Conservation (phyloP, 805 yeast species). For the Wickerhamiella galacta region DNA sequence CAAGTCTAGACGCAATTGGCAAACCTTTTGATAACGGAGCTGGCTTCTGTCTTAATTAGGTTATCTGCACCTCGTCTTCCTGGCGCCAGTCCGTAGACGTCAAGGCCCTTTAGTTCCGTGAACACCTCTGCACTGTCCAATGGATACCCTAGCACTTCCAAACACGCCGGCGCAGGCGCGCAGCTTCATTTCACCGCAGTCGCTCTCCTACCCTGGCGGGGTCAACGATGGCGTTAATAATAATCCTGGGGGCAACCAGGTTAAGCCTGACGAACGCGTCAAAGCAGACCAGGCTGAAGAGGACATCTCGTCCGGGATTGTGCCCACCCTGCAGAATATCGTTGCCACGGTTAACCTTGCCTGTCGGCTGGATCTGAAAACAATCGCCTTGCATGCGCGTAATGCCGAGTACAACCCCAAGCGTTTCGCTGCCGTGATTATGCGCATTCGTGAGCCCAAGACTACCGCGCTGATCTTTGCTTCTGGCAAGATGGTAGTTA, state of each 20-base stretch:
- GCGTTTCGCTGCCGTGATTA: slow-evolving; percentile 97
- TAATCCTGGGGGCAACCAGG: slow-evolving; percentile 6
- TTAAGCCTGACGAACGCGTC: slow-evolving; percentile 9
- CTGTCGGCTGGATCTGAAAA: slow-evolving; percentile 87
- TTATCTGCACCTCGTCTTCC: no score
- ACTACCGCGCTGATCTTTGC: slow-evolving; percentile 96
- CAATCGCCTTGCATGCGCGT: slow-evolving; percentile 96
- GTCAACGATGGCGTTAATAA: slow-evolving; percentile 1
- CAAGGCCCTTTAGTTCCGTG: no score
- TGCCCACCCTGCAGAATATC: slow-evolving; percentile 79
- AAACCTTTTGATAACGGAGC: no score
- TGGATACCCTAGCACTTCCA: slow-evolving; percentile 64
- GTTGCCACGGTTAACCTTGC: slow-evolving; percentile 96
- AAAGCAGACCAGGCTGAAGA: slow-evolving; percentile 12
- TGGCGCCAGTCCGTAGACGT: no score
- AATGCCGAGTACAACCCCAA: slow-evolving; percentile 94
- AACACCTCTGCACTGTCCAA: no score
- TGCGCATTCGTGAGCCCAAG: slow-evolving; percentile 98
- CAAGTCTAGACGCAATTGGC: no score
- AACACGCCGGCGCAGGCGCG: slow-evolving; percentile 64
- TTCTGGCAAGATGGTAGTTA: slow-evolving; percentile 98
- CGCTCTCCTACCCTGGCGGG: slow-evolving; percentile 37
- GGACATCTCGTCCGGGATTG: slow-evolving; percentile 64
- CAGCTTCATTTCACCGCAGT: slow-evolving; percentile 50
- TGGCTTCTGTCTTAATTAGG: no score